Evolutionary conservation across 2,329 filamentous ascomycete species (phyloP), one percentile per base, ranked within the genome.

Genomic region (Purpureocillium lavendulum): DNA sequence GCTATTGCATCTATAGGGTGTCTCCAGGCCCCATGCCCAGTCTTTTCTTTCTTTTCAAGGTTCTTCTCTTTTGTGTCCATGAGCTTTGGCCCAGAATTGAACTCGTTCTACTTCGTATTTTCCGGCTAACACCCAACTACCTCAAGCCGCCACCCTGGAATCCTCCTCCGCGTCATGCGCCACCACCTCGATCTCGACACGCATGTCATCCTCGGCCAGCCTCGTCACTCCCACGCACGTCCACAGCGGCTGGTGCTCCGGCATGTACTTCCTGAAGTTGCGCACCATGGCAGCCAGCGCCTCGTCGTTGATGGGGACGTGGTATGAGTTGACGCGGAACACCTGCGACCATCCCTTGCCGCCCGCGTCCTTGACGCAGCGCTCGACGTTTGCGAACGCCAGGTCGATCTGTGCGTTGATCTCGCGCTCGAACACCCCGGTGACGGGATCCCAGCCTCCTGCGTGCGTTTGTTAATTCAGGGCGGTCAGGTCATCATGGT

Each of bases 341-440:
- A 80, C 75, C 42, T 79, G 71, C n/a, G 53, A 52, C 70, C 70
- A 76, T 3, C 73, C 74, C 41, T 71, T 67, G 1, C 71, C 73
- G 1, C 77, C 77, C 0, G 73, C 74, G 13, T 67, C 49, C 32
- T 62, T 66, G 4, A 81, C 55, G 21, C 53, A 59, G 5, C 62
- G 50, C 1, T 82, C 73, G 9, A 79, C 69, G 40, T 80, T 82
- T 4, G 51, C 54, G 47, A 81, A 81, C 0, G 75, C 71, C 39
- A 67, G 62, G 36, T 70, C 68, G 35, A 75, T 69, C 38, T 75
- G 60, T 0, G 55, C 60, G 35, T 64, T 61, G 31, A 70, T 56
- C 10, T 69, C 62, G 3, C 47, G 56, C 5, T 52, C 47, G 31
- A 41, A 30, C n/a, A 24, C 26, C 7, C 40, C 40, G 3, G 31